phyloP scores from a whole-genome alignment of 2,329 filamentous ascomycete species.

The Penicillium sclerotiorum region DNA sequence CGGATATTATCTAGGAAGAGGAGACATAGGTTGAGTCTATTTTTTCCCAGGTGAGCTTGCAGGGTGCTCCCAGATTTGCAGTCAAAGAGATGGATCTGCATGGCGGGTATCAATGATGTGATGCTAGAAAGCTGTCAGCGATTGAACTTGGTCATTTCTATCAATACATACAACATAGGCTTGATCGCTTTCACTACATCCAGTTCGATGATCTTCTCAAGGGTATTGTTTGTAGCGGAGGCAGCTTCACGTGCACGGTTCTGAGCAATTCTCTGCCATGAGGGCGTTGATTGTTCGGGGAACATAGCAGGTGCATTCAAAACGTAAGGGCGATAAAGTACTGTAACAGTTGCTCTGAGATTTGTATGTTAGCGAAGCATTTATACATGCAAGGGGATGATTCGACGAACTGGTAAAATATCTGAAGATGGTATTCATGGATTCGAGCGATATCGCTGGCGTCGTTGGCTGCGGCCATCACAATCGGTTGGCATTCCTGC shows the following conservation, averaged over 20 bases:
- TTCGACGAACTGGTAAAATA: constrained; percentile 3
- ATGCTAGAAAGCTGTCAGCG: not conserved
- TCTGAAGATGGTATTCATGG: constrained; percentile 4
- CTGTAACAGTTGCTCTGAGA: not conserved
- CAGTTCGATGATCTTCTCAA: constrained; percentile 4
- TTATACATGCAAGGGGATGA: not conserved
- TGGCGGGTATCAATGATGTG: constrained; percentile 5
- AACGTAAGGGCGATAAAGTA: constrained; percentile 1
- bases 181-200: constrained; percentile 4
- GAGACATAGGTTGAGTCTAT: constrained; percentile 3
- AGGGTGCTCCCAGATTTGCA: constrained; percentile 2
- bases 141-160: not conserved
- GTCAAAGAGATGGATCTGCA: constrained; percentile 7
- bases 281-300: not conserved
- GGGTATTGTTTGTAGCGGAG: not conserved
- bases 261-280: constrained; percentile 1
- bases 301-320: constrained; percentile 2
- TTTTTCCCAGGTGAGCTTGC: not conserved
- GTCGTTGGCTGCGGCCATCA: not conserved
- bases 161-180: constrained; percentile 6
- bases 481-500: not conserved
- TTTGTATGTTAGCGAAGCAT: not conserved
- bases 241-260: constrained; percentile 3
- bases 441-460: not conserved
- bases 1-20: constrained; percentile 2